phyloP scores from a whole-genome alignment of 208 protist genomes.

The Acanthamoeba lenticulata region DNA sequence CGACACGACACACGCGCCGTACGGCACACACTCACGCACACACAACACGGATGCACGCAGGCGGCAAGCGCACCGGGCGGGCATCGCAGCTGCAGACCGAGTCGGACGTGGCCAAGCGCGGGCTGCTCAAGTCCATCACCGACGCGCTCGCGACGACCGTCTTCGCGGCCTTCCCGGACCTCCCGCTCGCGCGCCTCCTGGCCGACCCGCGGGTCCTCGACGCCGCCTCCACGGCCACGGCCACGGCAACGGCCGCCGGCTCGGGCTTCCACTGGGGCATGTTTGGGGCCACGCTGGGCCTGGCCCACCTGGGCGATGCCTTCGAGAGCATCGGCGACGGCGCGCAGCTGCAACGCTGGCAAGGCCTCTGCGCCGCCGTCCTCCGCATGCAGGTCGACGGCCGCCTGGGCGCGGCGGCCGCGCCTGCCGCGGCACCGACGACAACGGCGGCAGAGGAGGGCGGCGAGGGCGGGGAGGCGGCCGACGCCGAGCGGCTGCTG shows the following conservation, averaged over 20 bases:
- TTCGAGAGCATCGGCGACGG: conserved; percentile 42
- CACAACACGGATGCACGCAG: not conserved
- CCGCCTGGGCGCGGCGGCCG: not conserved
- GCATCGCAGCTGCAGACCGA: conserved; percentile 60
- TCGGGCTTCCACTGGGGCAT: conserved; percentile 53
- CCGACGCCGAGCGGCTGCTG: not conserved
- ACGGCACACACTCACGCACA: not conserved
- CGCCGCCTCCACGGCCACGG: not conserved
- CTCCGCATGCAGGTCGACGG: not conserved
- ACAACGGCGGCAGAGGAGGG: not conserved
- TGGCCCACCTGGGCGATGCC: conserved; percentile 53
- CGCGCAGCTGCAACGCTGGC: not conserved
- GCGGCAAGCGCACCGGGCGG: not conserved
- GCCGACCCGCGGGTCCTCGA: not conserved
- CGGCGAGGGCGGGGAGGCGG: conserved; percentile 10
- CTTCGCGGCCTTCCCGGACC: conserved; percentile 44
- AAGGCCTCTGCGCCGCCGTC: not conserved
- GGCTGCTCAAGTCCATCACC: not conserved
- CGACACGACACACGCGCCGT: too few relatives aligned
- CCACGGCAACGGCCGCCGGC: not conserved
- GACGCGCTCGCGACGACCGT: not conserved
- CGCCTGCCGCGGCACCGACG: too few relatives aligned
- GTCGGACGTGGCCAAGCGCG: conserved; percentile 25
- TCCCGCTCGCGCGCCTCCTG: not conserved
- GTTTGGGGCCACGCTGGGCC: conserved; percentile 33